phyloP scores from a whole-genome alignment of 768 basidiomycete species.

The Lanmaoa rubissima region DNA sequence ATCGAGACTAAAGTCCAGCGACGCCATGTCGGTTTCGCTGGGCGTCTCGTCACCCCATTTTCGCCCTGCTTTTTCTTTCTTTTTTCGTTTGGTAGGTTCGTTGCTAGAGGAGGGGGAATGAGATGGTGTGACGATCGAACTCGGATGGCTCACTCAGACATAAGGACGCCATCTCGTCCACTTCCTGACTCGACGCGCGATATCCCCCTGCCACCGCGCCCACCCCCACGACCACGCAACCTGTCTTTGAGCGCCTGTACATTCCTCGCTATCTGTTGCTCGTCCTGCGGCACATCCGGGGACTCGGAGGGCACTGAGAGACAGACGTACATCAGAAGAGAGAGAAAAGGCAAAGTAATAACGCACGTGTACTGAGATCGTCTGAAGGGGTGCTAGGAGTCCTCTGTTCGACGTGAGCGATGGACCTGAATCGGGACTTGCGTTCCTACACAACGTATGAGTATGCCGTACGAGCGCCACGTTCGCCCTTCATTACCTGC shows the following conservation, averaged over 20 bases:
- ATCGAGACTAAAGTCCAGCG: constrained; percentile 91
- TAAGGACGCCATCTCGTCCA: constrained; percentile 59
- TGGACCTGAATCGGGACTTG: constrained; percentile 55
- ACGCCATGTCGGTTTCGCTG: constrained; percentile 87
- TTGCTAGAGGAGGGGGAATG: constrained; percentile 49
- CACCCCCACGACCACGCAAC: constrained; percentile 70
- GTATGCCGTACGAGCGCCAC: neutral
- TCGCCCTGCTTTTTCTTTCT: constrained; percentile 70
- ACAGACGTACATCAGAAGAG: neutral
- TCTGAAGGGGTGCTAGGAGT: constrained; percentile 50
- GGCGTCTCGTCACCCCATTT: constrained; percentile 90
- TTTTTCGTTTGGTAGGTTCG: constrained; percentile 56
- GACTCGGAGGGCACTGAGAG: constrained; percentile 46
- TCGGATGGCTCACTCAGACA: constrained; percentile 62
- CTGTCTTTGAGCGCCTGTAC: constrained; percentile 87
- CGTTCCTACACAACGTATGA: constrained; percentile 53
- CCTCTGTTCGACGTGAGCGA: constrained; percentile 36
- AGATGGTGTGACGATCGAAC: neutral
- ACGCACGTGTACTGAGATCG: constrained; percentile 57
- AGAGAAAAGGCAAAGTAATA: neutral
- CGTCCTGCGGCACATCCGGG: constrained; percentile 60
- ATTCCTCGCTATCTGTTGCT: constrained; percentile 89
- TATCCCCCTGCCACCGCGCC: constrained; percentile 49
- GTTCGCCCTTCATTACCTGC: constrained; percentile 42
- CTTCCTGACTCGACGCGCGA: constrained; percentile 50